Evolutionary conservation across 1,139 yeast genomes (phyloP), one percentile per base, ranked within the genome.

Genomic region (Debaryomyces singareniensis): DNA sequence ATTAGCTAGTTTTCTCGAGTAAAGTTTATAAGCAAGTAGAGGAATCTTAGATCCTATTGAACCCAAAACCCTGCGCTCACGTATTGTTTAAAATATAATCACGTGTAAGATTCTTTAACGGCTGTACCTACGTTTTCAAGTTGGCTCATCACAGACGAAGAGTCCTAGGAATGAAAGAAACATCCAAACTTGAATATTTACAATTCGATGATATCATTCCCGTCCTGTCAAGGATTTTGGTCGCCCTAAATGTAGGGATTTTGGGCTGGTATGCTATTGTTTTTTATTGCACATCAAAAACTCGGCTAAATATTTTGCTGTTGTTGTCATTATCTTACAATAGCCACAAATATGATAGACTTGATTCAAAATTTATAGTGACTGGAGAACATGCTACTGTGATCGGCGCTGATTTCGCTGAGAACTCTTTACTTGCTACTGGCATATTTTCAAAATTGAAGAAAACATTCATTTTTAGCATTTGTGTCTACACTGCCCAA

Each of bases 271-370:
- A 52, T 29, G 28, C 46, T 3, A 42, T 64, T 21, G 56, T 60
- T 9, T 41, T 42, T 27, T 40, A 56, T 14, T 52, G 57, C 33
- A 51, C 45, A 34, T 39, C 44, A 14, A 38, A 37, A 20, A 44
- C 53, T 25, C 33, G 38, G 5, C 44, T 67, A 38, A 67, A 63
- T 42, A 53, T 66, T 12, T 42, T 62, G 16, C 59, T 60, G 21
- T 44, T 66, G 5, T 45, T 67, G 22, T 53, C 58, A 34, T 44
- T 67, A 21, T 62, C 71, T 9, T 67, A 65, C 35, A 49, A 61
- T 2, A 39, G 55, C 5, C 69, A 64, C 35, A 63, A 59, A 34
- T 66, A 66, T 38, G 37, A 54, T 3, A 56, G 44, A 35, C 38
- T 58, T 27, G 61, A 50, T 21, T 45, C 42, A 12, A 39, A 31